Percentiles rank a stretch among this genome's conserved stretches.
Evolutionary conservation across 495 filamentous ascomycete genomes (phyloP).

Genomic region (Penicillium lagena): DNA sequence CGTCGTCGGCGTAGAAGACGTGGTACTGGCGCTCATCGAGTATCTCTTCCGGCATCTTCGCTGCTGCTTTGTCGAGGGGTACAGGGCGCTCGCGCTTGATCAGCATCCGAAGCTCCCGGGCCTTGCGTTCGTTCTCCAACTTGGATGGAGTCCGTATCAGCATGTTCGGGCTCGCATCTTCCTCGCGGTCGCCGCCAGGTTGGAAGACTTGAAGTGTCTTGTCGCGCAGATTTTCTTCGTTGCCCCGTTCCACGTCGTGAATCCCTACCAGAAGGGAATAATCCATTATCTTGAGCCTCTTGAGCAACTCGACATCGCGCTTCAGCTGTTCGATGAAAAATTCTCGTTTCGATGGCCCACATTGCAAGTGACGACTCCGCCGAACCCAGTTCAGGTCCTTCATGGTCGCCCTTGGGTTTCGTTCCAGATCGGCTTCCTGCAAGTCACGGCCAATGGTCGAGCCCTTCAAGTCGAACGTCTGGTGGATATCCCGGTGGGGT

Average conservation of each 20-base stretch:
- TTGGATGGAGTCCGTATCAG: slow-evolving; percentile 92
- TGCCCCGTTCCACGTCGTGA: slow-evolving; percentile 81
- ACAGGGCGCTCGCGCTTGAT: slow-evolving; percentile 90
- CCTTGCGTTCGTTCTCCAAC: slow-evolving; percentile 86
- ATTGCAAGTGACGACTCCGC: slow-evolving; percentile 74
- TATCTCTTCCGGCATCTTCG: slow-evolving; percentile 85
- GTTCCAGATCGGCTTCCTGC: slow-evolving; percentile 77
- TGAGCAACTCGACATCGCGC: slow-evolving; percentile 76
- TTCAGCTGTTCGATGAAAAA: slow-evolving; percentile 85
- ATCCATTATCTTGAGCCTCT: slow-evolving; percentile 94
- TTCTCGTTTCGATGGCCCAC: slow-evolving; percentile 79
- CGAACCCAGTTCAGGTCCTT: slow-evolving; percentile 98
- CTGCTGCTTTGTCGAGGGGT: slow-evolving; percentile 73
- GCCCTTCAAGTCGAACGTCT: slow-evolving; percentile 96
- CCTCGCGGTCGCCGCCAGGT: slow-evolving; percentile 66
- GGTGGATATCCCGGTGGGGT: slow-evolving; percentile 93
- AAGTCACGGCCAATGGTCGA: slow-evolving; percentile 91
- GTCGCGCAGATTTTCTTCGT: slow-evolving; percentile 91
- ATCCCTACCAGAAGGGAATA: slow-evolving; percentile 95
- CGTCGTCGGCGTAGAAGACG: slow-evolving; percentile 89
- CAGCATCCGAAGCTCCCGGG: slow-evolving; percentile 82
- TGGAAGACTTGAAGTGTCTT: slow-evolving; percentile 95
- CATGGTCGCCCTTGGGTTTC: slow-evolving; percentile 86
- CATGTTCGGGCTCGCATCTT: slow-evolving; percentile 49
- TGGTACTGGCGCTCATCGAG: slow-evolving; percentile 61